Evolutionary conservation across 2,329 filamentous ascomycete species (phyloP), one percentile per base, ranked within the genome.

Genomic region (Claviceps arundinis): DNA sequence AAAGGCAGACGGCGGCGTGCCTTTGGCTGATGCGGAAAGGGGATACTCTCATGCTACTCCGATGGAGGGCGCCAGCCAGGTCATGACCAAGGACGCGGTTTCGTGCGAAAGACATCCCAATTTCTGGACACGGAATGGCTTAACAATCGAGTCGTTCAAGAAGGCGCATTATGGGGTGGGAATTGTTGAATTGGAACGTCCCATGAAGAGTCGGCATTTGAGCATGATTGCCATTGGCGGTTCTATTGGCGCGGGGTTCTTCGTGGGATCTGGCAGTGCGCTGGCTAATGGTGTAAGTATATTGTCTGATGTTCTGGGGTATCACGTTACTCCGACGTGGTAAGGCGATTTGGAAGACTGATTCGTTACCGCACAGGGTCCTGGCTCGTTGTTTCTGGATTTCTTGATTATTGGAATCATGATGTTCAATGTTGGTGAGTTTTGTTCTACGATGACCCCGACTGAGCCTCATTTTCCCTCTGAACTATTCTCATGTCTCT

Each of bases 201-300:
- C 65, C 56, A 75, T 80, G 68, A 73, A 74, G 67, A 66, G 67
- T 42, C 73, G 77, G 58, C 77, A 80, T 64, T 65, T 80, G 59
- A 74, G 80, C 64, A 78, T 79, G 76, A 78, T 78, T 63, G 74
- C 75, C 58, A 77, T 80, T 52, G 75, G 52, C 22, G 52, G 52
- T n/a, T 54, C 52, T 24, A 81, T 81, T 46, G 78, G 78, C 61
- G 77, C 78, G 55, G 78, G 78, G 65, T 79, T 81, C 70, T 81
- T 80, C 64, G 78, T 81, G 56, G 77, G 78, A 59, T 77, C 75
- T 11, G 77, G 77, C 54, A 62, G 68, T 56, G 75, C 75, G 52
- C 66, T 81, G 13, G 56, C 58, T 55, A 71, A 60, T 24, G 76
- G 76, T 64, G 69, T 71, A 65, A 56, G 68, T 7, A 26, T 30